Base-by-base conservation (phyloP, 2,329 filamentous ascomycete species). In the Botrytis paeoniae region DNA sequence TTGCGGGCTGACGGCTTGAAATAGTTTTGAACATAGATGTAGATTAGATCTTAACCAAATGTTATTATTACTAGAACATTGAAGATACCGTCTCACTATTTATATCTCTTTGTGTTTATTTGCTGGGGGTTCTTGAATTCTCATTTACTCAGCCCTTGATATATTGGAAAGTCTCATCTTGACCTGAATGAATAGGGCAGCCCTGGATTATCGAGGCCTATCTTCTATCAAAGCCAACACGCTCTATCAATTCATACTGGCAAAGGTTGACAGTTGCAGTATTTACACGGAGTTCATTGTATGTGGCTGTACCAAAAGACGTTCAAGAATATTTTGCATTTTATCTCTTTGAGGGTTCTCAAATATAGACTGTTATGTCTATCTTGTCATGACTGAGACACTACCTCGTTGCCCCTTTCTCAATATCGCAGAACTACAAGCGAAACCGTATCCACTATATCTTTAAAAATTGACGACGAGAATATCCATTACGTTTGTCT, bases 371-470 rank as follows among this genome's bases (percentile, higher is more conserved):
- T n/a, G 20, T 14, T 5, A 41, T 62, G 37, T 22, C 41, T 39
- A 22, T n/a, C 41, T 14, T 14, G 22, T 7, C 39, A 48, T 48
- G 41, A 20, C 63, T 0, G 32, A 20, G 29, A 14, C 18, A n/a
- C 70, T 74, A 6, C 71, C 41, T 20, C 73, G 74, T 43, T 82
- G 83, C 12, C 80, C 83, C 70, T 76, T 86, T 22, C 79, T 79
- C 37, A 85, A 87, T 70, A 83, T 87, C 43, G 80, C 81, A 18
- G 85, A 87, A 75, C 78, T 87, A 25, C 80, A 84, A 62, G 78
- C 80, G 37, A 78, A 83, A 60, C 85, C 85, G 0, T 86, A 86
- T 74, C 84, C 85, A 3, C 85, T 9, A 85, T 62, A 83, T 86
- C 73, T n/a, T 77, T 86, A 1, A 79, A 83, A 74, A 75, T 83